Base-by-base conservation (phyloP, 495 filamentous ascomycete species). In the Durotheca rogersii region DNA sequence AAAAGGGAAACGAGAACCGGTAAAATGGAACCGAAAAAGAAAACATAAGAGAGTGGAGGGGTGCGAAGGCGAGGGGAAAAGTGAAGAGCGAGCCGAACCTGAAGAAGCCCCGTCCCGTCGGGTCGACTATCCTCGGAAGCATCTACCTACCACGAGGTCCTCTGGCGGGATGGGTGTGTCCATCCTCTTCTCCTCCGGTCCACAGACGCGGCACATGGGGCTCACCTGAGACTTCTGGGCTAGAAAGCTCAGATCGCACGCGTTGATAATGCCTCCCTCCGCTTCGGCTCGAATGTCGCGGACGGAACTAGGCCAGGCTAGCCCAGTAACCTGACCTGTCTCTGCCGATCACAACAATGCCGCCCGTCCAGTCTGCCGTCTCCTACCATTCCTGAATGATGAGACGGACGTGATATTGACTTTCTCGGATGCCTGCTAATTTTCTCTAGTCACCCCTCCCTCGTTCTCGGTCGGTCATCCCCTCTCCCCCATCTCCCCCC, bases 271-370 rank as follows among this genome's bases (percentile, higher is more conserved):
- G n/a, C n/a, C n/a, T n/a, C n/a, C n/a, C n/a, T n/a, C n/a, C n/a
- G n/a, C n/a, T n/a, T n/a, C n/a, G 48, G 40, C 43, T 40, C 30
- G 32, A 15, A 33, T 51, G 15, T 42, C 33, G 9, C 33, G 9
- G 17, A n/a, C 29, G 18, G 23, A 36, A 36, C 44, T 48, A 9
- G 16, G 39, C 12, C 21, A 46, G 44, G 27, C 34, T 45, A 44
- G 44, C 34, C n/a, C 23, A 58, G 32, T 35, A 20, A n/a, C n/a
- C 33, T 47, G 23, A 37, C 39, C 15, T 41, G 18, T n/a, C 23
- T 40, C 15, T 30, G 48, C 34, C 48, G 48, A 58, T 53, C 48
- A 43, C 10, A 42, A 41, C n/a, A n/a, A n/a, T n/a, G 43, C 21
- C 47, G 9, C 33, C 30, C 32, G 45, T 39, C 40, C 15, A 40